Conservation (phyloP, 805 yeast genomes). For the Cyberlindnera japonica region DNA sequence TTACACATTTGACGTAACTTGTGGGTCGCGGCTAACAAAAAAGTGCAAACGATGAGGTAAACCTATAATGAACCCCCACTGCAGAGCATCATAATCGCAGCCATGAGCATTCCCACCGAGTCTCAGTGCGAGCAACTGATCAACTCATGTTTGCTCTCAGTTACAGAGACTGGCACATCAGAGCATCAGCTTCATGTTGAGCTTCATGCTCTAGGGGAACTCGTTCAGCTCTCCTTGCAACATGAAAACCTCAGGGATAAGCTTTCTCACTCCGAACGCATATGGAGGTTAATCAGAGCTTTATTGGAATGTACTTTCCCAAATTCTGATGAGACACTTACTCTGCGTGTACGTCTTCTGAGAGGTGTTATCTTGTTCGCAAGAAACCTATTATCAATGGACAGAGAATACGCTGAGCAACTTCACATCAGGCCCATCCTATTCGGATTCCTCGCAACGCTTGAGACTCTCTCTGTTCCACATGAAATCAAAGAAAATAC, state of each 20-base stretch:
- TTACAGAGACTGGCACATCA: neutral
- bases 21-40: neutral
- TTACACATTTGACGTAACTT: too few species aligned
- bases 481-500: slow-evolving; percentile 1
- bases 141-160: slow-evolving; percentile 2
- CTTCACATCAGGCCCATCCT: slow-evolving; percentile 8
- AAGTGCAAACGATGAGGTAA: too few species aligned
- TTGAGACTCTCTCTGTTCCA: neutral
- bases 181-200: slow-evolving; percentile 1
- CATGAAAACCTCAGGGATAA: slow-evolving; percentile 27
- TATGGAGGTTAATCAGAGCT: slow-evolving; percentile 28
- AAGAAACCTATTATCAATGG: slow-evolving; percentile 41
- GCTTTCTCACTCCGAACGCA: slow-evolving; percentile 23
- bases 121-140: slow-evolving; percentile 2
- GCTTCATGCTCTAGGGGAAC: slow-evolving; percentile 4
- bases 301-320: slow-evolving; percentile 8
- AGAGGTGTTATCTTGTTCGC: slow-evolving; percentile 48
- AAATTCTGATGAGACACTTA: slow-evolving; percentile 3
- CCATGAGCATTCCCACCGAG: neutral
- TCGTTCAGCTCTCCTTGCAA: slow-evolving; percentile 11
- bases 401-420: slow-evolving; percentile 29
- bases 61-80: neutral
- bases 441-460: neutral
- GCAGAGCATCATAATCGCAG: neutral
- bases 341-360: slow-evolving; percentile 31